Base-by-base conservation (phyloP, 257 asterid genomes). In the Solanum peruvianum region DNA sequence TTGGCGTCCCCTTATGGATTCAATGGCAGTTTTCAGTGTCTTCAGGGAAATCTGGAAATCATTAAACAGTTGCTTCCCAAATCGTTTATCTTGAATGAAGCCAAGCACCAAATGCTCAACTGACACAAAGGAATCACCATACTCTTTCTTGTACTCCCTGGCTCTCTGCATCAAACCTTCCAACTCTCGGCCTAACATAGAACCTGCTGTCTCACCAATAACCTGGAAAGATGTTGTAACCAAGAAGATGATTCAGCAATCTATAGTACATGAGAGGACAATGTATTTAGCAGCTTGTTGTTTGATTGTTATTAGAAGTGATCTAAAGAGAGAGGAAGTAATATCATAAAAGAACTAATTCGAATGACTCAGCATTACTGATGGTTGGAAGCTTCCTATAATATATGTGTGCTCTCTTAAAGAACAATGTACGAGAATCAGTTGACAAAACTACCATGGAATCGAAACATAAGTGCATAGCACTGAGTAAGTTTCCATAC, bases 101-200 rank as follows among this genome's bases (percentile, higher is more conserved):
- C 94, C 98, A 70, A 97, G 98, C 91, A 97, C 96, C 86, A 97
- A 90, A 96, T 97, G 99, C 91, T 97, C 99, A 77, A 95, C 98
- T 5, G 99, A 95, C 66, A 97, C 92, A 91, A 88, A 96, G 39
- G 99, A 95, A 93, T 97, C 99, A 52, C 95, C 94, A 49, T 91
- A 95, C 77, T 96, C 98, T 92, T 94, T 97, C 94, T 92, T 96
- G 91, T 85, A 91, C 58, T 95, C 96, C 91, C 98, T 93, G 66
- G 99, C 99, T 84, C 98, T 93, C 91, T 93, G 97, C 81, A 97
- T 91, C 86, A 97, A 90, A 33, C 91, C 95, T 89, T 96, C 98
- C 87, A 97, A 88, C 84, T 96, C 99, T 70, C 98, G 91, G 47
- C 99, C 99, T 78, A 97, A 81, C 98, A 97, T 95, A 21, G 98